Evolutionary conservation across 2,329 filamentous ascomycete genomes (phyloP).

Genomic region (Aspergillus flavus): DNA sequence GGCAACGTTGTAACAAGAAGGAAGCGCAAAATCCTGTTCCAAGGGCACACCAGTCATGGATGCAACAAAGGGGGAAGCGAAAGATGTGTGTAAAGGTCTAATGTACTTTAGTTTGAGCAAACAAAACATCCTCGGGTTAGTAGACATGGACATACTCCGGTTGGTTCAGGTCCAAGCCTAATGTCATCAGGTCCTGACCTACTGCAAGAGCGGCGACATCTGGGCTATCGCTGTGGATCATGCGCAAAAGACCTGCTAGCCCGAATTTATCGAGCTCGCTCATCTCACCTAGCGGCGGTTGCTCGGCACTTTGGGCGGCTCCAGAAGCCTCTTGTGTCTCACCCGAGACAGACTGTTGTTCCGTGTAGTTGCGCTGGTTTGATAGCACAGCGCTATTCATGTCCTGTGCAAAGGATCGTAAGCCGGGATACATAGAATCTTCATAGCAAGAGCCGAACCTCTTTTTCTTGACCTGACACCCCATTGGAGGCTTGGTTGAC

Average conservation of each 20-base stretch:
- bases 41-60: conserved; percentile 58
- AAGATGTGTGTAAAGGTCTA: conserved; percentile 64
- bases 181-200: conserved; percentile 65
- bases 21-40: conserved; percentile 65
- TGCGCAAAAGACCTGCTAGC: conserved; percentile 60
- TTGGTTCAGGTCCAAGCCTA: conserved; percentile 66
- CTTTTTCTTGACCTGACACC: conserved; percentile 46
- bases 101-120: conserved; percentile 24
- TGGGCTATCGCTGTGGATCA: conserved; percentile 57
- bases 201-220: conserved; percentile 59
- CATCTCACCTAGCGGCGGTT: conserved; percentile 57
- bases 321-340: conserved; percentile 40
- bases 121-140: background rate
- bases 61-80: conserved; percentile 65
- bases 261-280: conserved; percentile 63
- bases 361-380: conserved; percentile 36
- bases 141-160: conserved; percentile 53
- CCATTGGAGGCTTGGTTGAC: conserved; percentile 48
- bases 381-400: conserved; percentile 36
- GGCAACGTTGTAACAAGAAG: conserved; percentile 65
- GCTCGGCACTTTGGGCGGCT: conserved; percentile 38
- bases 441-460: conserved; percentile 24
- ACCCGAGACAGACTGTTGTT: conserved; percentile 40
- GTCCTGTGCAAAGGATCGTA: conserved; percentile 33
- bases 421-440: background rate